Base-by-base conservation (phyloP, 2,329 filamentous ascomycete species). In the Ustulina deusta region DNA sequence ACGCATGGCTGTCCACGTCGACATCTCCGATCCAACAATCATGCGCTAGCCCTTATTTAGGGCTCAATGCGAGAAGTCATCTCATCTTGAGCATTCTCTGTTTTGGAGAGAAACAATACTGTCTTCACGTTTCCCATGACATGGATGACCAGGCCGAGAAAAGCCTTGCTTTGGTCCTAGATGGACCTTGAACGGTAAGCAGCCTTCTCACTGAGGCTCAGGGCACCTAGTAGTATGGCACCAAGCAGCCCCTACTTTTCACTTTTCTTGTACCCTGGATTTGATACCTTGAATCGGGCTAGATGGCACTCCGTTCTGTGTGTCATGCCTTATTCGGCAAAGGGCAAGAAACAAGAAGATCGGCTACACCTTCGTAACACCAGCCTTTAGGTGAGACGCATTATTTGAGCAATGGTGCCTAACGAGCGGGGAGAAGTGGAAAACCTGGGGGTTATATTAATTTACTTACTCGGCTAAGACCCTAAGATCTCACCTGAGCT, bases 161-260 rank as follows among this genome's bases (percentile, higher is more conserved):
- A 38, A 10, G 36, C 54, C 63, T 49, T 64, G 54, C 40, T 20
- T 69, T 34, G 40, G 20, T 57, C 42, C 36, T 66, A 36, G 49
- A 52, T 27, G 13, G 29, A 32, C 17, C 17, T 17, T 42, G 4
- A 49, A 36, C 38, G 20, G 40, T 40, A 34, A 20, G 17, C 9
- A n/a, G n/a, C 55, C 15, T 25, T 20, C 40, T 51, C 25, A 20
- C 6, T 29, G 20, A 40, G 42, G 4, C 22, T 22, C 27, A 6
- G 22, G 17, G 44, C 15, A 22, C 22, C 15, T 48, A 25, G n/a
- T 4, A 25, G 15, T 1, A 60, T 48, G 27, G 56, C 7, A 27
- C 20, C 20, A 34, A 52, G 1, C 3, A 17, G 22, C 46, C 6
- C 40, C 40, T 44, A 40, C 9, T 36, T 2, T 59, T 25, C 6